Percentiles rank a stretch among this genome's conserved stretches.
These are phyloP conservation scores for Metarhizium album DNA, from an alignment of 2,329 filamentous ascomycete species.

Conservation along the genomic window DNA sequence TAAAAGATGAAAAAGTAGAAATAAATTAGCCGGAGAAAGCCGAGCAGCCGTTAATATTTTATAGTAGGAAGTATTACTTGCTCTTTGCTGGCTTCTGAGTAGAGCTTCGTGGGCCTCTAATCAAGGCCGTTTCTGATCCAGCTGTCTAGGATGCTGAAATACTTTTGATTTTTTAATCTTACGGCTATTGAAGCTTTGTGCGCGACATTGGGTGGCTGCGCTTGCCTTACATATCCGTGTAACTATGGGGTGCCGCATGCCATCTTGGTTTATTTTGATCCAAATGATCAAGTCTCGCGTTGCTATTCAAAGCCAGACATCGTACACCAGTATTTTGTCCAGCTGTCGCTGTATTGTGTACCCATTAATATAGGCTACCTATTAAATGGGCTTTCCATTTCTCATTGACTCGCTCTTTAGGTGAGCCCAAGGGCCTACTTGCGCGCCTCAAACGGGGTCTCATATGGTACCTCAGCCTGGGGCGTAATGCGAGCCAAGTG, in stretches of 20 bases:
- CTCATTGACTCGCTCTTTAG: background rate
- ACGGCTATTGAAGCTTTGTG: too few relatives aligned
- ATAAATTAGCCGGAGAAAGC: background rate
- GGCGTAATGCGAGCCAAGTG: slow-evolving; percentile 76
- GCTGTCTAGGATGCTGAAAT: background rate
- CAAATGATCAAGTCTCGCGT: background rate
- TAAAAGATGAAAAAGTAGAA: too few relatives aligned
- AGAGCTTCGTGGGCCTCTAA: background rate
- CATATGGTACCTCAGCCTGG: slow-evolving; percentile 66
- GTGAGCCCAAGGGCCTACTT: background rate
- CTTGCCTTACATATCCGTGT: background rate
- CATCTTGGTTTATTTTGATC: background rate
- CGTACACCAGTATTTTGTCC: too few relatives aligned
- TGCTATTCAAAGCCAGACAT: background rate
- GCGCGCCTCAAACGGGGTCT: slow-evolving; percentile 42
- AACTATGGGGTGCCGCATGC: background rate
- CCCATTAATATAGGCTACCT: too few relatives aligned
- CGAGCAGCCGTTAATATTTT: background rate
- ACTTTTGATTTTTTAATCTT: background rate
- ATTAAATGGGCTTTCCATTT: background rate
- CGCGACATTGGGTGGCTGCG: too few relatives aligned
- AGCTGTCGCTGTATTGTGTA: too few relatives aligned
- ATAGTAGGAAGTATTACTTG: background rate
- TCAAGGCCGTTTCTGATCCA: background rate
- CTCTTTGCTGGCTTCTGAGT: background rate